A percentile compares a stretch with the other conserved stretches of the same genome.
Evolutionary conservation across 495 filamentous ascomycete genomes (phyloP).

Genomic region (Lasiosphaeris hirsuta): DNA sequence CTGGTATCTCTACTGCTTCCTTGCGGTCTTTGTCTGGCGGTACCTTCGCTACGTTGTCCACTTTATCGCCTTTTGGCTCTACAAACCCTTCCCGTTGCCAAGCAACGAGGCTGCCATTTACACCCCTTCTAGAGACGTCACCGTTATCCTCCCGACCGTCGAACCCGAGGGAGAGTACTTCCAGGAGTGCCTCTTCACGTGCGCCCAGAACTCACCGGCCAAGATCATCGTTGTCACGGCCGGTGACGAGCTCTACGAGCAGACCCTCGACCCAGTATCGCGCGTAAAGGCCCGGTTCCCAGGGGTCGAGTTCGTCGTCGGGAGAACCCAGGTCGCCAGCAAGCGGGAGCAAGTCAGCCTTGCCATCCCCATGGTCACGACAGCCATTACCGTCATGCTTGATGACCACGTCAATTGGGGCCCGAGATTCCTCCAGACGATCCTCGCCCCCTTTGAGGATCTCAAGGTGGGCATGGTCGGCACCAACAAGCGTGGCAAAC

Average conservation of each 20-base stretch:
- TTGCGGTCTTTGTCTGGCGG: conserved; percentile 28
- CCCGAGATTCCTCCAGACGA: conserved; percentile 35
- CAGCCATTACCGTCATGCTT: conserved; percentile 45
- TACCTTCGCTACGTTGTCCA: conserved; percentile 49
- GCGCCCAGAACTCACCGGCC: conserved; percentile 30
- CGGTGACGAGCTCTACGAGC: conserved; percentile 18
- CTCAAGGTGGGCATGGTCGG: conserved; percentile 50
- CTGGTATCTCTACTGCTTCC: conserved; percentile 19
- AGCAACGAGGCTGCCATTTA: conserved; percentile 28
- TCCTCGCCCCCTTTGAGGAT: conserved; percentile 53
- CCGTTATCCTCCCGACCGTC: conserved; percentile 54
- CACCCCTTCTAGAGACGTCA: conserved; percentile 43
- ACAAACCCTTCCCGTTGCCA: conserved; percentile 34
- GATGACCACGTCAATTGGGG: conserved; percentile 59
- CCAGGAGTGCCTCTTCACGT: conserved; percentile 29
- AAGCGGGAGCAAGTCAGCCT: conserved; percentile 50
- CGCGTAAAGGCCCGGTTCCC: conserved; percentile 12
- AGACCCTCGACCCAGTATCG: conserved; percentile 11
- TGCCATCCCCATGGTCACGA: conserved; percentile 40
- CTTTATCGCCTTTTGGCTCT: conserved; percentile 43
- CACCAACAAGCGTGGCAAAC: conserved; percentile 47
- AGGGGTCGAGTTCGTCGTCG: conserved; percentile 18
- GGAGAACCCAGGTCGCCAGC: conserved; percentile 29
- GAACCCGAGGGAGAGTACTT: conserved; percentile 35
- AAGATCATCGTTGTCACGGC: conserved; percentile 39